Evolutionary conservation across 208 protist genomes (phyloP).

Genomic region (Acanthamoeba castellanii): DNA sequence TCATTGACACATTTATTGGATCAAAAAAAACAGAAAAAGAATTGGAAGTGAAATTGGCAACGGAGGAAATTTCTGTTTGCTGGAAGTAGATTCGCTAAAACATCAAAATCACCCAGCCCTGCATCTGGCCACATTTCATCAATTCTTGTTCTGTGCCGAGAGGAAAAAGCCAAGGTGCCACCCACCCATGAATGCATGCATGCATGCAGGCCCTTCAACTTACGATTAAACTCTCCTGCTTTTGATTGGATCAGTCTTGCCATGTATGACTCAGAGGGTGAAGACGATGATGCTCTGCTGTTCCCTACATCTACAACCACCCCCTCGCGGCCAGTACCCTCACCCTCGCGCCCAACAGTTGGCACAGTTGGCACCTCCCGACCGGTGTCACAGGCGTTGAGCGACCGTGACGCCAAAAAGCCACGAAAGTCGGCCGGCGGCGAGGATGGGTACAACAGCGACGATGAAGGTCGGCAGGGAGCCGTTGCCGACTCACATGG

Average conservation of each 20-base stretch:
- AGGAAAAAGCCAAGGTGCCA: no score
- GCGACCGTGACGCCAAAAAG: conserved; percentile 7
- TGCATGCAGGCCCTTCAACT: not conserved
- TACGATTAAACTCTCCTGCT: not conserved
- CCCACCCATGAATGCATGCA: no score
- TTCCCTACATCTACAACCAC: not conserved
- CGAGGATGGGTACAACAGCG: not conserved
- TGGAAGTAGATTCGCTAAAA: not conserved
- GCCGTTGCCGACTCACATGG: not conserved
- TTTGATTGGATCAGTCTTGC: not conserved
- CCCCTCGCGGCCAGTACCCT: not conserved
- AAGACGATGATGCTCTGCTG: conserved; percentile 14
- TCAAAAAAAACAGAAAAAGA: no score
- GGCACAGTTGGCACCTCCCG: not conserved
- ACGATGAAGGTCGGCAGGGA: not conserved
- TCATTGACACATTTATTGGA: not conserved
- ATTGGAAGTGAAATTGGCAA: not conserved
- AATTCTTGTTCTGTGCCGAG: no score
- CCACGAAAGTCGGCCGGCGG: not conserved
- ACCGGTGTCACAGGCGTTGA: not conserved
- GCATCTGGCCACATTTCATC: not conserved
- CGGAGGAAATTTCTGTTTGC: not conserved
- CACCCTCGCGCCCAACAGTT: not conserved
- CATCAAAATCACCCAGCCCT: not conserved
- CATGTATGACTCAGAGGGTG: not conserved